Evolutionary conservation across 179 eudicot genomes (phyloP).

Genomic region (Pouteria campechiana): DNA sequence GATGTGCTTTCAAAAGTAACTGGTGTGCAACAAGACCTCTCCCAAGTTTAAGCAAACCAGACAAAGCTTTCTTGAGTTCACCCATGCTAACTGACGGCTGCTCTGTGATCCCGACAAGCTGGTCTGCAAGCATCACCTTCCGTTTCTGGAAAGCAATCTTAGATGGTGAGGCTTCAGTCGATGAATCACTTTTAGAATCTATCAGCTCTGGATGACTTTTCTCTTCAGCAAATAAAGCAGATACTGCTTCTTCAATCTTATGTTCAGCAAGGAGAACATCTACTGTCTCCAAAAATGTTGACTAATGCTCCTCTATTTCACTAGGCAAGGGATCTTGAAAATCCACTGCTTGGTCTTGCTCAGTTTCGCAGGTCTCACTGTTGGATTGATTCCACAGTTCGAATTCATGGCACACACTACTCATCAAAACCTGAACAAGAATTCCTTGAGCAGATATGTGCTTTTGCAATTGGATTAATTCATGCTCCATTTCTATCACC

Average conservation of each 20-base stretch:
- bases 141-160: conserved; percentile 55
- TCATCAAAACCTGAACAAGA: conserved; percentile 74
- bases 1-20: conserved; percentile 57
- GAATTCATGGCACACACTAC: conserved; percentile 61
- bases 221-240: conserved; percentile 65
- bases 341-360: conserved; percentile 20
- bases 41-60: conserved; percentile 64
- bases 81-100: conserved; percentile 44
- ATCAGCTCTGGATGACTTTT: conserved; percentile 42
- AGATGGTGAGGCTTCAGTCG: conserved; percentile 34
- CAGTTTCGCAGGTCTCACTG: conserved; percentile 29
- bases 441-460: conserved; percentile 82
- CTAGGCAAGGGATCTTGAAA: conserved; percentile 23
- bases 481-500: conserved; percentile 90
- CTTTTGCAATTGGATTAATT: conserved; percentile 69
- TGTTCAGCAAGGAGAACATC: conserved; percentile 77
- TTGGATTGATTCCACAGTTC: conserved; percentile 44
- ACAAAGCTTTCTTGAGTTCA: conserved; percentile 61
- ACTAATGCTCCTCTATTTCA: conserved; percentile 26
- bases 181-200: conserved; percentile 36
- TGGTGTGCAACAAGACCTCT: conserved; percentile 83
- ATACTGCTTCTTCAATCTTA: conserved; percentile 68
- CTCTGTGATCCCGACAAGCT: conserved; percentile 46
- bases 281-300: conserved; percentile 49
- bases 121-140: conserved; percentile 59